Base-by-base conservation (phyloP, 2,329 filamentous ascomycete genomes). In the Dothiorella sarmentorum region DNA sequence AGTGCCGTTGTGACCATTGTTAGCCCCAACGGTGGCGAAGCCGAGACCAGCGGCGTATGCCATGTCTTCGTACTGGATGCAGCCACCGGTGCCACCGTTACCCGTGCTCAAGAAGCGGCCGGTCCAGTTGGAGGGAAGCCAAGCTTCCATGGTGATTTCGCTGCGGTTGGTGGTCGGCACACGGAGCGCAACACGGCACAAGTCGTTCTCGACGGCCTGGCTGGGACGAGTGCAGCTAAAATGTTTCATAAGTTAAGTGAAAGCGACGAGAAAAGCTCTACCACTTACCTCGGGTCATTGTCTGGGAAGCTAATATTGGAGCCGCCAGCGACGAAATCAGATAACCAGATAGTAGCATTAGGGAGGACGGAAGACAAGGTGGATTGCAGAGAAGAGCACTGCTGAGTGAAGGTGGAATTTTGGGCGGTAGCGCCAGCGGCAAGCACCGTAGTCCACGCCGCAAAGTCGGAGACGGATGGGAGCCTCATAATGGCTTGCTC, bases 1-100 rank as follows among this genome's bases (percentile, higher is more conserved):
- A 4, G 70, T 73, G 7, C 75, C 75, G 55, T 77, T 73, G 58
- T 78, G 75, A 1, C 75, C 75, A 24, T 73, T 76, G 63, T 78
- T 76, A 2, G 71, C 71, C 10, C 71, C 71, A 4, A 76, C 72
- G 11, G 70, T 65, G 0, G 75, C 71, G 52, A 77, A 77, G 1
- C 75, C 75, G 27, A 73, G 64, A 9, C 63, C 63, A 13, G 69
- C 62, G 4, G 69, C 67, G 60, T 77, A 78, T 7, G 72, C 71
- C 52, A 77, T 60, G 49, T 73, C 72, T 11, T 62, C 56, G 56
- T 76, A 77, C n/a, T 64, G 58, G 45, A 73, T 68, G 56, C 75
- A 77, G 10, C 75, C 75, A 40, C 65, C 67, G 3, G 75, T 45
- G n/a, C 75, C 75, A 17, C 75, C 75, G 60, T 77, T 77, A 4